phyloP scores from a whole-genome alignment of 2,329 filamentous ascomycete genomes.

The Xylaria sp. region DNA sequence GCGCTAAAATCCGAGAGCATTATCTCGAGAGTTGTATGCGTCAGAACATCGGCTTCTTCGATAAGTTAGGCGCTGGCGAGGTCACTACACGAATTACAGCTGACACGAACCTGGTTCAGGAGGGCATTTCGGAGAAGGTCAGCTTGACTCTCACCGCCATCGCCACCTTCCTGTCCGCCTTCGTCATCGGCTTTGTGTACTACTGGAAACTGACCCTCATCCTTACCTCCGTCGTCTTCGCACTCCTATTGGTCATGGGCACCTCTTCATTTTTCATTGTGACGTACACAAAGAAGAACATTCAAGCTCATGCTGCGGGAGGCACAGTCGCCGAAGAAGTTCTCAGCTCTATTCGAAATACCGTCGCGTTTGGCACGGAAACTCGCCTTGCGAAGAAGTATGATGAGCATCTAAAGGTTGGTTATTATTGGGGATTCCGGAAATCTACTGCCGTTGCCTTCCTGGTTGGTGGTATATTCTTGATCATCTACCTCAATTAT shows the following conservation, averaged over 20 bases:
- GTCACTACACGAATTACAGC: conserved; percentile 94
- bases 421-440: conserved; percentile 80
- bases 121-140: conserved; percentile 92
- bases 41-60: conserved; percentile 93
- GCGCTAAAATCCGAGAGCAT: conserved; percentile 80
- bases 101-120: conserved; percentile 92
- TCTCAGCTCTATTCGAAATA: conserved; percentile 90
- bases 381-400: conserved; percentile 91
- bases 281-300: conserved; percentile 80
- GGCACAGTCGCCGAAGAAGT: conserved; percentile 94
- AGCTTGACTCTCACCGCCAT: conserved; percentile 79
- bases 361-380: conserved; percentile 92
- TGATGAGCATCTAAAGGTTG: conserved; percentile 76
- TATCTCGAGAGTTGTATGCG: conserved; percentile 86
- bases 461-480: conserved; percentile 88
- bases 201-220: conserved; percentile 96
- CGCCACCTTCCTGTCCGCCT: conserved; percentile 87
- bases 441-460: conserved; percentile 77
- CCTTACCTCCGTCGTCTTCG: conserved; percentile 81
- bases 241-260: conserved; percentile 82
- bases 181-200: conserved; percentile 88
- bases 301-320: conserved; percentile 83
- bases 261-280: conserved; percentile 78
- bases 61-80: conserved; percentile 91
- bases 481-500: conserved; percentile 86